Conservation (phyloP, 2,329 filamentous ascomycete species). For the Calonectria pseudoturangicola region DNA sequence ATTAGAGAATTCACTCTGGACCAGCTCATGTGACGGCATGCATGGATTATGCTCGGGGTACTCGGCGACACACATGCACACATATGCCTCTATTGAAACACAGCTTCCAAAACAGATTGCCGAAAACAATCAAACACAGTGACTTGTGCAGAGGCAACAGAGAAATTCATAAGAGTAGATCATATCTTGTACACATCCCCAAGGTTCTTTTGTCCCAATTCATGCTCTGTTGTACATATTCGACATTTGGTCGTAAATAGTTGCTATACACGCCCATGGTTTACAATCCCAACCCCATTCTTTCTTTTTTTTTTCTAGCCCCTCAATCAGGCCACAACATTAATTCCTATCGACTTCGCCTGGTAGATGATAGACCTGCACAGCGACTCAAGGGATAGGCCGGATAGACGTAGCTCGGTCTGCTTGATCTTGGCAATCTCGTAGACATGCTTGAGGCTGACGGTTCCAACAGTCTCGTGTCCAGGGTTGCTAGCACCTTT, state of each 20-base stretch:
- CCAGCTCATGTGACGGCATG: background rate
- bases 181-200: conserved; percentile 41
- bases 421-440: conserved; percentile 99
- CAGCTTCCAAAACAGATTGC: background rate
- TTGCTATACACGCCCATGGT: conserved; percentile 42
- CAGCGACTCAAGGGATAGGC: conserved; percentile 80
- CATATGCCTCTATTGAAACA: background rate
- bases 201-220: conserved; percentile 36
- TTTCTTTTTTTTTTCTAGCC: conserved; percentile 40
- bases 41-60: conserved; percentile 1
- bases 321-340: conserved; percentile 75
- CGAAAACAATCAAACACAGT: background rate
- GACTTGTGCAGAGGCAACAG: background rate
- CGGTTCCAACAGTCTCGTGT: conserved; percentile 85
- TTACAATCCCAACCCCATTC: conserved; percentile 28
- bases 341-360: conserved; percentile 84
- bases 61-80: background rate
- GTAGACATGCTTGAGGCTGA: conserved; percentile 96
- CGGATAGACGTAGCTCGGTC: conserved; percentile 82
- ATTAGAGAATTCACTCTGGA: background rate
- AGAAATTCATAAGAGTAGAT: conserved; percentile 1
- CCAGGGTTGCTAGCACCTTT: conserved; percentile 86
- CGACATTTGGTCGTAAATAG: conserved; percentile 40
- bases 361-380: conserved; percentile 85
- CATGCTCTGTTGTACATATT: conserved; percentile 53